These are phyloP conservation scores for Garcia nutans DNA, from an alignment of 345 rosid genomes.

Conservation along the genomic window DNA sequence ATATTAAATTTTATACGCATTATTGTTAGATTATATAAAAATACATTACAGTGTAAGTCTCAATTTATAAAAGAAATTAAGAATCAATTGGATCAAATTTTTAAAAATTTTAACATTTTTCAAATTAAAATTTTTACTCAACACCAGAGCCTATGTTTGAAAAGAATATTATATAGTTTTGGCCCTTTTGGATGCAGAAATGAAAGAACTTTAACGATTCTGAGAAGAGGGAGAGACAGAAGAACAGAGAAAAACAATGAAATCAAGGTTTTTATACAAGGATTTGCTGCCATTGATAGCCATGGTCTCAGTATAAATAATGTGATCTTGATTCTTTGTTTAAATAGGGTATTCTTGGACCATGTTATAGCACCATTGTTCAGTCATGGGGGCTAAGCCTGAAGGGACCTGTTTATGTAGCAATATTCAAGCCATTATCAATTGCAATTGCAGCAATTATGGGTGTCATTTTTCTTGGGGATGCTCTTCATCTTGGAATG, in stretches of 20 bases:
- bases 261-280: neutral
- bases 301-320: neutral
- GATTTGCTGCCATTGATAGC: neutral
- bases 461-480: slow-evolving; percentile 24
- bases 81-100: too few species aligned
- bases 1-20: too few species aligned
- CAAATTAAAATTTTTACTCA: too few species aligned
- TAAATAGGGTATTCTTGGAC: slow-evolving; percentile 6
- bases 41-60: too few species aligned
- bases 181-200: too few species aligned
- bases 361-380: slow-evolving; percentile 40
- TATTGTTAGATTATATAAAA: too few species aligned
- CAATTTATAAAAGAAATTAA: too few species aligned
- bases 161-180: too few species aligned
- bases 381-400: slow-evolving; percentile 13
- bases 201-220: too few species aligned
- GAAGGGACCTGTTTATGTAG: slow-evolving; percentile 27
- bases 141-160: too few species aligned
- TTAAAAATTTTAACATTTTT: too few species aligned
- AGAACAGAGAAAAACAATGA: slow-evolving; percentile 24
- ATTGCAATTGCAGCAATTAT: slow-evolving; percentile 26
- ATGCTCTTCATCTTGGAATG: slow-evolving; percentile 18
- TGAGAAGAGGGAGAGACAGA: too few species aligned
- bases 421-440: slow-evolving; percentile 31
- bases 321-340: neutral